phyloP scores from a whole-genome alignment of 2,329 filamentous ascomycete genomes.

The Nakataea oryzae region DNA sequence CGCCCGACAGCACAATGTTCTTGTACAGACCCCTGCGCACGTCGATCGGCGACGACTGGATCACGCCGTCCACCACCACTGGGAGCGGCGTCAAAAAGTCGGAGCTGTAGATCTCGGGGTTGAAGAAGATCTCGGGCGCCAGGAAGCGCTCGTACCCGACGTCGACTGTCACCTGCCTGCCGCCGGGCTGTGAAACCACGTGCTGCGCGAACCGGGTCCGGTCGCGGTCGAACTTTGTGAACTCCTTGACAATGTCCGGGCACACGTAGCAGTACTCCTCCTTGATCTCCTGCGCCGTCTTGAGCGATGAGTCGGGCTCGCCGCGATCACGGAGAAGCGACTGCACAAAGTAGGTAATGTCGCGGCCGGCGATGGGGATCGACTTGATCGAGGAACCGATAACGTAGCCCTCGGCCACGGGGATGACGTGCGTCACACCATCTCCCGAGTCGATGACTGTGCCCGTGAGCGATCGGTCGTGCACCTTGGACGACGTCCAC shows the following conservation, averaged over 20 bases:
- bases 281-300: constrained; percentile 97
- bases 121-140: constrained; percentile 98
- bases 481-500: constrained; percentile 97
- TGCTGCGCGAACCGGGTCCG: constrained; percentile 87
- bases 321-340: constrained; percentile 90
- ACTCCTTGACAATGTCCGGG: constrained; percentile 98
- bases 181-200: constrained; percentile 74
- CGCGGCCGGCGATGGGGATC: constrained; percentile 92
- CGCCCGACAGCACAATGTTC: constrained; percentile 97
- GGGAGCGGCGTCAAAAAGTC: constrained; percentile 95
- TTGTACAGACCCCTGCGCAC: constrained; percentile 96
- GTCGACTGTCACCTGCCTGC: constrained; percentile 75
- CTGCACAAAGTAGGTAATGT: constrained; percentile 98
- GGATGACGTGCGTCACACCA: constrained; percentile 97
- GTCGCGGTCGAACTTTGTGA: constrained; percentile 86
- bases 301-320: constrained; percentile 91
- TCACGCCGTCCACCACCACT: constrained; percentile 88
- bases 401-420: constrained; percentile 95
- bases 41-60: constrained; percentile 95
- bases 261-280: constrained; percentile 98
- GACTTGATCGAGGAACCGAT: constrained; percentile 99
- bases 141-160: constrained; percentile 97
- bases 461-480: constrained; percentile 88
- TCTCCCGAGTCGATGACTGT: constrained; percentile 98
- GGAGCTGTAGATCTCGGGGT: constrained; percentile 98